Conservation (phyloP, 306 rosid genomes). For the Dalbergia oliveri region DNA sequence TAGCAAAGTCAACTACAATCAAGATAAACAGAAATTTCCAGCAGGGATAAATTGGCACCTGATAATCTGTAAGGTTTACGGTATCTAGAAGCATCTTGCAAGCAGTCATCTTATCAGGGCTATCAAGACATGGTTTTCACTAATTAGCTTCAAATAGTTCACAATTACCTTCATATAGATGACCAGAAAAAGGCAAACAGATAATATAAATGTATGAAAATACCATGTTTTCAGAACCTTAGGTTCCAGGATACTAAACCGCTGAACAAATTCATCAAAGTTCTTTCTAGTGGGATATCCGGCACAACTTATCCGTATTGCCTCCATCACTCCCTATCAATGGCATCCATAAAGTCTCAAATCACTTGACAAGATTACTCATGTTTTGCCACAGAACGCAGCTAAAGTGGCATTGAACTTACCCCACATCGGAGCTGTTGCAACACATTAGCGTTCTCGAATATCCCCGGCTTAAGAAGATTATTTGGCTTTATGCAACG, state of each 20-base stretch:
- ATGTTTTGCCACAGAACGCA: slow-evolving; percentile 30
- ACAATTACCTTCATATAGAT: slow-evolving; percentile 27
- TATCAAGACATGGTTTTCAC: slow-evolving; percentile 45
- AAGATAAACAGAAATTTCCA: slow-evolving; percentile 3
- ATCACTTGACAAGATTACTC: slow-evolving; percentile 32
- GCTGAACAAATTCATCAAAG: slow-evolving; percentile 77
- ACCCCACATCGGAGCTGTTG: slow-evolving; percentile 97
- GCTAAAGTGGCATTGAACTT: slow-evolving; percentile 49
- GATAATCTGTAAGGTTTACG: slow-evolving; percentile 78
- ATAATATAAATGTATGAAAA: slow-evolving; percentile 32
- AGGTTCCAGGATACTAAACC: slow-evolving; percentile 80
- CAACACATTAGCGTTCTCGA: slow-evolving; percentile 80
- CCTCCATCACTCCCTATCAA: slow-evolving; percentile 98
- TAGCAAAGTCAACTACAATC: slow-evolving; percentile 22
- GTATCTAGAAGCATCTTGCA: slow-evolving; percentile 76
- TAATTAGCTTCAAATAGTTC: slow-evolving; percentile 21
- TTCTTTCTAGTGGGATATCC: slow-evolving; percentile 94
- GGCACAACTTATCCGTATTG: slow-evolving; percentile 97
- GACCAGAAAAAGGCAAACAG: neutral
- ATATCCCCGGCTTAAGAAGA: slow-evolving; percentile 86
- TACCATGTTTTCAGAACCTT: slow-evolving; percentile 74
- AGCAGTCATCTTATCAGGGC: slow-evolving; percentile 74
- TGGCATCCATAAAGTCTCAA: slow-evolving; percentile 34
- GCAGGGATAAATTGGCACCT: slow-evolving; percentile 60
- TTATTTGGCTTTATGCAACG: slow-evolving; percentile 97